Conservation (phyloP, 345 rosid species). For the Bruguiera sexangula region DNA sequence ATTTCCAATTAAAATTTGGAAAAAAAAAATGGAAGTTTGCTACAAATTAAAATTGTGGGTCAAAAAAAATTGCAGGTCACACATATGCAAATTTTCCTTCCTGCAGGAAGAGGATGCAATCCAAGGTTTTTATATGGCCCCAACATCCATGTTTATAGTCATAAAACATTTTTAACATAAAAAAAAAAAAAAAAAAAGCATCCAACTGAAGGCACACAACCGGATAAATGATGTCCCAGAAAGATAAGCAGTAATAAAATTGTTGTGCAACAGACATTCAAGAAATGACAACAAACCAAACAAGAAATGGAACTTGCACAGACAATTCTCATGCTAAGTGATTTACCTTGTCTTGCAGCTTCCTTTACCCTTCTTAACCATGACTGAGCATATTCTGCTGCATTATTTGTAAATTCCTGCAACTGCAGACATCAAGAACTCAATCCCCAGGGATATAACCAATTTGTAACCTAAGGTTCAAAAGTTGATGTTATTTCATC, state of each 20-base stretch:
- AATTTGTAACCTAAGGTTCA: not conserved
- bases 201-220: too few species aligned
- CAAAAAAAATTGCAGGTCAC: too few species aligned
- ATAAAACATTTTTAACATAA: too few species aligned
- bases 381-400: conserved; percentile 58
- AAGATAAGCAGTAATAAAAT: not conserved
- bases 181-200: too few species aligned
- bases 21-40: too few species aligned
- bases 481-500: not conserved
- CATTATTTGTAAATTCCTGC: conserved; percentile 52
- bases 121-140: too few species aligned
- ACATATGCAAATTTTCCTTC: too few species aligned
- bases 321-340: not conserved
- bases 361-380: conserved; percentile 73
- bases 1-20: too few species aligned
- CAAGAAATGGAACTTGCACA: not conserved
- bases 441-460: conserved; percentile 3
- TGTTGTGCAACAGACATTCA: not conserved
- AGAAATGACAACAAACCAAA: conserved; percentile 3
- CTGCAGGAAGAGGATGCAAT: too few species aligned
- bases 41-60: too few species aligned
- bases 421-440: conserved; percentile 50
- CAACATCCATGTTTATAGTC: too few species aligned
- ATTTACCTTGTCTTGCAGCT: conserved; percentile 63
- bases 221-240: not conserved